Percentiles rank a stretch among this genome's conserved stretches.
phyloP scores from a whole-genome alignment of 441 rosid genomes.

The Arabidopsis lyrata region DNA sequence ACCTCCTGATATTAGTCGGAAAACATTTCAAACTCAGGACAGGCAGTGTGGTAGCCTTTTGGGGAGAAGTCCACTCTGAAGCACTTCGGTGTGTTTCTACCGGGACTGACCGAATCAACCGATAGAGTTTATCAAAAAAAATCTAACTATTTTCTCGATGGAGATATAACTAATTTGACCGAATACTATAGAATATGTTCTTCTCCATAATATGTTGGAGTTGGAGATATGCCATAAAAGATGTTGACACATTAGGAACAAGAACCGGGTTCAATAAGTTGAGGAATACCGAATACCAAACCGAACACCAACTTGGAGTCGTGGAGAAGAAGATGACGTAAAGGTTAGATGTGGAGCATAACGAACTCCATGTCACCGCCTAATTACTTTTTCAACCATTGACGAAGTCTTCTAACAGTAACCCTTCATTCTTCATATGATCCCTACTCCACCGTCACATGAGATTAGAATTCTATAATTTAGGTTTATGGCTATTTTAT shows the following conservation, averaged over 20 bases:
- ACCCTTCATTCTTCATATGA: slow-evolving; percentile 20
- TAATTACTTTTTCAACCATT: slow-evolving; percentile 4
- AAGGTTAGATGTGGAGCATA: slow-evolving; percentile 34
- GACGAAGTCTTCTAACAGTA: slow-evolving; percentile 23
- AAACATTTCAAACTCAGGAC: no score
- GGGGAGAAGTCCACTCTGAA: no score
- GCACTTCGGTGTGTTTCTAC: no score
- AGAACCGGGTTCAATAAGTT: slow-evolving; percentile 34
- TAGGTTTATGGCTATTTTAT: neutral
- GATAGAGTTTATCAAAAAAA: no score
- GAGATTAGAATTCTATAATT: no score
- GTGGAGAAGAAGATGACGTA: slow-evolving; percentile 16
- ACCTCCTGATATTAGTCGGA: no score
- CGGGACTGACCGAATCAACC: no score
- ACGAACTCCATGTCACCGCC: slow-evolving; percentile 44
- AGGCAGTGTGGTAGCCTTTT: no score
- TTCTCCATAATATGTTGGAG: neutral
- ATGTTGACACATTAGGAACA: slow-evolving; percentile 8
- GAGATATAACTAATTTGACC: neutral
- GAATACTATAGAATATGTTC: neutral
- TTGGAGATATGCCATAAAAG: slow-evolving; percentile 4
- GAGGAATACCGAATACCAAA: slow-evolving; percentile 26
- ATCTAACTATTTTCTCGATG: neutral
- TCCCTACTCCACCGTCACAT: slow-evolving; percentile 14
- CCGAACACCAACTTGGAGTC: slow-evolving; percentile 28